These are phyloP conservation scores for Aspergillus felis DNA, from an alignment of 2,329 filamentous ascomycete species.

Conservation along the genomic window DNA sequence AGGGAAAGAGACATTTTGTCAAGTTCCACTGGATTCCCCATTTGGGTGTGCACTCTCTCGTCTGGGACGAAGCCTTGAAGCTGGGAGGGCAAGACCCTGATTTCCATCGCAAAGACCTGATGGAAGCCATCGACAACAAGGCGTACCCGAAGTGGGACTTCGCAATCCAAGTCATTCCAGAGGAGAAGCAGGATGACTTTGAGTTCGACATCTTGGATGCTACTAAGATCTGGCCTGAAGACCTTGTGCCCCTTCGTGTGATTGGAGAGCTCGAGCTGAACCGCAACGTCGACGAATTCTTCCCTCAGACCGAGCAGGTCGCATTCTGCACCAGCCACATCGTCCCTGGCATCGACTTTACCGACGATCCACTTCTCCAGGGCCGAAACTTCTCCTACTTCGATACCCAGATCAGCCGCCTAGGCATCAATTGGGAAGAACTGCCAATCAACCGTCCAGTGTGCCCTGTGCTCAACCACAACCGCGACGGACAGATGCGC, in stretches of 20 bases:
- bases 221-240: conserved; percentile 82
- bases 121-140: conserved; percentile 68
- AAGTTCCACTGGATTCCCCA: conserved; percentile 35
- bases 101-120: conserved; percentile 75
- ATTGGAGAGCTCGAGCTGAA: conserved; percentile 79
- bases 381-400: conserved; percentile 65
- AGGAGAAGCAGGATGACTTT: conserved; percentile 69
- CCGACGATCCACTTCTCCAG: conserved; percentile 69
- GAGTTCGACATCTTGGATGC: conserved; percentile 83
- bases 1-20: conserved; percentile 33
- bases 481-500: conserved; percentile 69
- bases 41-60: conserved; percentile 31
- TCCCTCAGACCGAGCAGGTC: conserved; percentile 76
- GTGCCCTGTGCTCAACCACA: conserved; percentile 71
- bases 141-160: conserved; percentile 75
- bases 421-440: conserved; percentile 73
- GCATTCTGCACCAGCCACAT: conserved; percentile 79
- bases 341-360: conserved; percentile 73
- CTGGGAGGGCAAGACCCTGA: conserved; percentile 71
- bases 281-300: conserved; percentile 75
- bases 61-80: conserved; percentile 69
- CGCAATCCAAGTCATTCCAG: conserved; percentile 72
- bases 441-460: conserved; percentile 73
- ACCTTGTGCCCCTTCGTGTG: conserved; percentile 68
- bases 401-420: conserved; percentile 57